phyloP scores from a whole-genome alignment of 805 yeast genomes.

The Metschnikowia shivogae region DNA sequence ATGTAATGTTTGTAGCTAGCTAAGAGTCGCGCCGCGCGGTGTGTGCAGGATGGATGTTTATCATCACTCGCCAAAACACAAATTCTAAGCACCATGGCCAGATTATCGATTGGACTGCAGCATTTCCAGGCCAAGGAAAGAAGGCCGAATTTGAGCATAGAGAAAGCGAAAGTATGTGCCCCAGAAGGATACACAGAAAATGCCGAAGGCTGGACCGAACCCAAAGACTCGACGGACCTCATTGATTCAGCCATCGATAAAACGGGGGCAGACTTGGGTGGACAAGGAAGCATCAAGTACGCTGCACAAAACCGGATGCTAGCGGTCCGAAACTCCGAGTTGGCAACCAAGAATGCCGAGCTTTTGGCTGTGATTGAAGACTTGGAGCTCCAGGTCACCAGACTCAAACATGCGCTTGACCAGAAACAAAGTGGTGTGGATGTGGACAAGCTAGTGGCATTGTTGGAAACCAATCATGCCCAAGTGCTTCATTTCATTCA shows the following conservation, averaged over 20 bases:
- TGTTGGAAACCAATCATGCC: background rate
- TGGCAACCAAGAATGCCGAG: conserved; percentile 48
- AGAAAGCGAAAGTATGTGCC: background rate
- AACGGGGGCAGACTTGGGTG: background rate
- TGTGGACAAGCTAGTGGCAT: background rate
- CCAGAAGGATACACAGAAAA: background rate
- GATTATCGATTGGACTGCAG: conserved; percentile 14
- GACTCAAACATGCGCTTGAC: conserved; percentile 2
- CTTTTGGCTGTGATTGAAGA: conserved; percentile 50
- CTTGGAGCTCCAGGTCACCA: conserved; percentile 45
- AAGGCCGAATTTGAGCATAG: background rate
- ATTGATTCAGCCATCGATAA: background rate
- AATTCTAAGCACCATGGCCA: conserved; percentile 12
- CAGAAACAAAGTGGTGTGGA: background rate
- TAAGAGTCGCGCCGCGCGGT: conserved; percentile 3
- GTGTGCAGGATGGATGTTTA: background rate
- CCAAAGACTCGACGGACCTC: background rate
- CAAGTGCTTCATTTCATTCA: conserved; percentile 1
- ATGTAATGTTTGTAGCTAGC: background rate
- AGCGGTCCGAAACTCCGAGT: conserved; percentile 53
- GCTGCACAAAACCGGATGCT: conserved; percentile 52
- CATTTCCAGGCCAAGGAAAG: conserved; percentile 9
- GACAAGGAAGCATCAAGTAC: conserved; percentile 17
- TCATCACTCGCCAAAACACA: conserved; percentile 2
- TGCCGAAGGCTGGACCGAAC: background rate